Evolutionary conservation across 164 flowering plant genomes (phyloP).

Genomic region (Umbilicus rupestris): DNA sequence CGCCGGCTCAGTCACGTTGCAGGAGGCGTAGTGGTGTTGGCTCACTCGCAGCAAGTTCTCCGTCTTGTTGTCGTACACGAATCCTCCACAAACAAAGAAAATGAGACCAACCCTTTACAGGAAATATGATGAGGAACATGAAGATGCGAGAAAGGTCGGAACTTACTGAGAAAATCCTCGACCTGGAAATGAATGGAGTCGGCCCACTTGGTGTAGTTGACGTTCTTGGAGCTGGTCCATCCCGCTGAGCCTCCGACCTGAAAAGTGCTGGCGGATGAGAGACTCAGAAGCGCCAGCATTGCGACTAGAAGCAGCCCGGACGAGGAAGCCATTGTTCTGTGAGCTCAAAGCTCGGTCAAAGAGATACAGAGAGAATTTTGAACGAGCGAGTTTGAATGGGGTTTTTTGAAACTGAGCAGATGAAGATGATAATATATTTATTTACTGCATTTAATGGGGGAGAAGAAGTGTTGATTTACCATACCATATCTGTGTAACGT

Average conservation of each 20-base stretch:
- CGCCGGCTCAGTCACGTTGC: neutral
- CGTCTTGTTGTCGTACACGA: constrained; percentile 4
- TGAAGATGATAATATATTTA: too few species aligned
- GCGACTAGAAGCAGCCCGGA: neutral
- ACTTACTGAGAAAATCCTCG: neutral
- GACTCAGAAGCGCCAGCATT: neutral
- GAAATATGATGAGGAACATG: too few species aligned
- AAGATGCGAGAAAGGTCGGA: neutral
- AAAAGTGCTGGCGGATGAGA: neutral
- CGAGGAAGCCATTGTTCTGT: neutral
- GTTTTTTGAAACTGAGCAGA: too few species aligned
- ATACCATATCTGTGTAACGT: too few species aligned
- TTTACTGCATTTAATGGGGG: too few species aligned
- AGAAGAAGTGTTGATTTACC: too few species aligned
- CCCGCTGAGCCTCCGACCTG: neutral
- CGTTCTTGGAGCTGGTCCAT: neutral
- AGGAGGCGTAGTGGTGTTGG: neutral
- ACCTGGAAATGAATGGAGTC: neutral
- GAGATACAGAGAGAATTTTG: neutral
- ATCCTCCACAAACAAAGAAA: neutral
- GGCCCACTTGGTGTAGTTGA: neutral
- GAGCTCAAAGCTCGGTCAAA: neutral
- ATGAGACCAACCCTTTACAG: too few species aligned
- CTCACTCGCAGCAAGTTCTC: constrained; percentile 1
- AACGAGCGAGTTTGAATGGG: too few species aligned